These are phyloP conservation scores for Trichoderma sp. DNA, from an alignment of 2,329 filamentous ascomycete species.

Conservation along the genomic window DNA sequence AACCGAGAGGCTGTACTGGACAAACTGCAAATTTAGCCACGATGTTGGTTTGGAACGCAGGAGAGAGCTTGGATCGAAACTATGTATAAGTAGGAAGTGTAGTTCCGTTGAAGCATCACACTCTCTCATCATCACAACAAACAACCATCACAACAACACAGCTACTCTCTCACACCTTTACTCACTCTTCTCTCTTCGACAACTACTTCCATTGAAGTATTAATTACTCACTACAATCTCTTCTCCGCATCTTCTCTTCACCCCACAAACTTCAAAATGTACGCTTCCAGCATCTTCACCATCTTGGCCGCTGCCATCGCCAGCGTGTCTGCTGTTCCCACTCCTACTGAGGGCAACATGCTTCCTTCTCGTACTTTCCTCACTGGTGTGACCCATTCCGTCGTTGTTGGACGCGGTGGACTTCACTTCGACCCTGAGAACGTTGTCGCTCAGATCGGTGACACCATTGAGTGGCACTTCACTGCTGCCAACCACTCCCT, in stretches of 20 bases:
- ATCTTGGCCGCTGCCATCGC: constrained; percentile 13
- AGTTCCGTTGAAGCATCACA: background rate
- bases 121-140: constrained; percentile 5
- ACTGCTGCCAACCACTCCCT: constrained; percentile 55
- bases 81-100: background rate
- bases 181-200: background rate
- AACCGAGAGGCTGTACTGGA: constrained; percentile 15
- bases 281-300: constrained; percentile 6
- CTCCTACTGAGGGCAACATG: constrained; percentile 2
- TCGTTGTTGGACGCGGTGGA: constrained; percentile 16
- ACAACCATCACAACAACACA: background rate
- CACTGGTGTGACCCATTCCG: constrained; percentile 5
- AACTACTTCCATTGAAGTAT: background rate
- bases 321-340: constrained; percentile 11
- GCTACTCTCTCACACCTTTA: background rate
- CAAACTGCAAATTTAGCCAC: background rate
- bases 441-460: constrained; percentile 50
- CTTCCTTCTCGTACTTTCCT: background rate
- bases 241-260: background rate
- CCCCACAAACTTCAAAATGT: constrained; percentile 16
- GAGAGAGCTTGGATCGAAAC: background rate
- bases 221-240: background rate
- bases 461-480: constrained; percentile 47
- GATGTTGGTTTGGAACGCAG: background rate
- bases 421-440: constrained; percentile 52